phyloP scores from a whole-genome alignment of 208 protist species.

The Trypanosoma mega region DNA sequence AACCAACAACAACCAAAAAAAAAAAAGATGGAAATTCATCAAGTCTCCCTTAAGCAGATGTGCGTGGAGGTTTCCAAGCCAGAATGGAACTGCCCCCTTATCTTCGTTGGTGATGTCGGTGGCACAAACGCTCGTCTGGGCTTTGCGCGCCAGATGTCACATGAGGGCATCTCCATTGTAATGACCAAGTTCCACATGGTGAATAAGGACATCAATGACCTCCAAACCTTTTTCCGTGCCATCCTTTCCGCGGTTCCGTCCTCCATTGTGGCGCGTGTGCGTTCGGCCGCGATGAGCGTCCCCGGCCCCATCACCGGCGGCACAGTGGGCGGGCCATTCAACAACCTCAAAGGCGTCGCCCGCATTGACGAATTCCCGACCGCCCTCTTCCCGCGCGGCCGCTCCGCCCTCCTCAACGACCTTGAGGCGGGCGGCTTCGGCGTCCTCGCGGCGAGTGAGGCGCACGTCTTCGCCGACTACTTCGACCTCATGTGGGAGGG shows the following conservation, averaged over 20 bases:
- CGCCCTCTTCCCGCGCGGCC: conserved; percentile 52
- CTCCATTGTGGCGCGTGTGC: conserved; percentile 35
- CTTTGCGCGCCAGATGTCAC: conserved; percentile 31
- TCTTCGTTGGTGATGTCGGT: conserved; percentile 72
- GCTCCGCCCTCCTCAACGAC: conserved; percentile 64
- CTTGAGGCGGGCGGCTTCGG: conserved; percentile 65
- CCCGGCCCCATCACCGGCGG: conserved; percentile 59
- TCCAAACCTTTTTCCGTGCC: conserved; percentile 43
- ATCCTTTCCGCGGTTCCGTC: conserved; percentile 38
- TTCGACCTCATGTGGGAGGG: conserved; percentile 76
- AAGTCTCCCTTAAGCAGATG: conserved; percentile 40
- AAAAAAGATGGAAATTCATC: conserved; percentile 20
- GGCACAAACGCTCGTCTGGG: conserved; percentile 72
- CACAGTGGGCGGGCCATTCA: conserved; percentile 57
- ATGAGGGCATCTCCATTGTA: conserved; percentile 29
- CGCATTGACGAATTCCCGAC: conserved; percentile 45
- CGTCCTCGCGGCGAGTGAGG: conserved; percentile 55
- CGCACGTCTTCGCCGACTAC: conserved; percentile 43
- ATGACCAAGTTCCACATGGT: conserved; percentile 53
- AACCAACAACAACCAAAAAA: conserved; percentile 7
- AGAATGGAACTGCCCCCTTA: conserved; percentile 40
- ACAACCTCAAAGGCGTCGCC: conserved; percentile 61
- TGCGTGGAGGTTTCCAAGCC: conserved; percentile 23
- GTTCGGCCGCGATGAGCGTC: conserved; percentile 48
- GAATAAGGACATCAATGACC: conserved; percentile 41